Percentiles rank a stretch among this genome's conserved stretches.
These are phyloP conservation scores for Calonectria pauciramosa DNA, from an alignment of 2,329 filamentous ascomycete genomes.

Conservation along the genomic window DNA sequence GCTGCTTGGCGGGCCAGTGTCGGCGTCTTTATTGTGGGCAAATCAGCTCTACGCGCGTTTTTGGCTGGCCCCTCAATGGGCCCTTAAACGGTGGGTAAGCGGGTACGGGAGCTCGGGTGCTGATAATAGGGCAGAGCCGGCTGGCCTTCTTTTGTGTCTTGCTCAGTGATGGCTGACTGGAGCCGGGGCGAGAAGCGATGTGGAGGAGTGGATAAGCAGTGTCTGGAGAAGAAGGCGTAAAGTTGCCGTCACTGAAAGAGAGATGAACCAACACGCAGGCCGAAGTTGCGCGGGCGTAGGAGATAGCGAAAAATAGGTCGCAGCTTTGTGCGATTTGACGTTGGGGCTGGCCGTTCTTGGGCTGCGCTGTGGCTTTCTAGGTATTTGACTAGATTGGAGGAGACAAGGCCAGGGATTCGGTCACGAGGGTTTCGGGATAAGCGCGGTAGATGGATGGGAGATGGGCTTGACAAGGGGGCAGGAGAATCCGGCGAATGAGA, in stretches of 20 bases:
- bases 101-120: slow-evolving; percentile 5
- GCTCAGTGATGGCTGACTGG: slow-evolving; percentile 4
- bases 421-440: slow-evolving; percentile 10
- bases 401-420: slow-evolving; percentile 2
- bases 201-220: background rate
- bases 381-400: slow-evolving; percentile 1
- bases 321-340: background rate
- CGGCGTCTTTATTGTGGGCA: slow-evolving; percentile 16
- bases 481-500: slow-evolving; percentile 5
- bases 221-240: background rate
- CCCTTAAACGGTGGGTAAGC: background rate
- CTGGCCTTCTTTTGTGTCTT: background rate
- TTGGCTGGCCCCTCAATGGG: background rate
- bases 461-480: slow-evolving; percentile 6
- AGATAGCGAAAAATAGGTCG: background rate
- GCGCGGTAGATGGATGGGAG: slow-evolving; percentile 18
- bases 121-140: slow-evolving; percentile 13
- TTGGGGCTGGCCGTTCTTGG: background rate
- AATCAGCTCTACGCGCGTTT: slow-evolving; percentile 12
- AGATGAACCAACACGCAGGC: background rate
- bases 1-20: slow-evolving; percentile 18
- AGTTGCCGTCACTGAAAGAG: background rate
- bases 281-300: background rate
- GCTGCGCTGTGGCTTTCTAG: slow-evolving; percentile 13
- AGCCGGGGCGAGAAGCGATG: background rate